Evolutionary conservation across 345 rosid species (phyloP).

Genomic region (Rhodamnia rubescens): DNA sequence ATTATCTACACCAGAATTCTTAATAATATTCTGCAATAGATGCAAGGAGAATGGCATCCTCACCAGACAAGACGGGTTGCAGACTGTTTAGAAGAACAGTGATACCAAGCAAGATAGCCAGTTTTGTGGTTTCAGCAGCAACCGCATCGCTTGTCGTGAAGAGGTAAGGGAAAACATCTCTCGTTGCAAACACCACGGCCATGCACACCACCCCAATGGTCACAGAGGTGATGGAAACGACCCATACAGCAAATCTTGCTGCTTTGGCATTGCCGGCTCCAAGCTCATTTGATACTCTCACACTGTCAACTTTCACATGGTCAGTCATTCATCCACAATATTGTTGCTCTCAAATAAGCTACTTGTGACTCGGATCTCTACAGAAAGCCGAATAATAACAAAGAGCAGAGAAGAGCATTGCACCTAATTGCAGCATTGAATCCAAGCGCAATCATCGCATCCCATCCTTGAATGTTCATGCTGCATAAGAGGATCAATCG

Average conservation of each 20-base stretch:
- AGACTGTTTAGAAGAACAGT: conserved; percentile 81
- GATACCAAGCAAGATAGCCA: conserved; percentile 54
- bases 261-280: conserved; percentile 60
- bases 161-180: conserved; percentile 60
- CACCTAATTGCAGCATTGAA: conserved; percentile 93
- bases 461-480: conserved; percentile 89
- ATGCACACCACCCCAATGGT: conserved; percentile 47
- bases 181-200: conserved; percentile 48
- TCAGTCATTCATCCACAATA: neutral
- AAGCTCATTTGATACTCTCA: conserved; percentile 87
- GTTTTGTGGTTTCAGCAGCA: conserved; percentile 65
- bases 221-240: conserved; percentile 65
- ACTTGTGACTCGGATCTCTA: neutral
- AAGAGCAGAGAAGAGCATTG: neutral
- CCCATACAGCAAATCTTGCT: conserved; percentile 61
- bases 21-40: neutral
- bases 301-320: conserved; percentile 23
- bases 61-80: conserved; percentile 85
- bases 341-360: neutral
- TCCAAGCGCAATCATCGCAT: conserved; percentile 81
- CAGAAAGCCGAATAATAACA: neutral
- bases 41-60: neutral
- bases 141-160: conserved; percentile 70
- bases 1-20: neutral
- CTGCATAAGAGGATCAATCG: conserved; percentile 16